A percentile compares a stretch with the other conserved stretches of the same genome.
phyloP scores from a whole-genome alignment of 305 asterid genomes.

The Caryopteris hybrid region DNA sequence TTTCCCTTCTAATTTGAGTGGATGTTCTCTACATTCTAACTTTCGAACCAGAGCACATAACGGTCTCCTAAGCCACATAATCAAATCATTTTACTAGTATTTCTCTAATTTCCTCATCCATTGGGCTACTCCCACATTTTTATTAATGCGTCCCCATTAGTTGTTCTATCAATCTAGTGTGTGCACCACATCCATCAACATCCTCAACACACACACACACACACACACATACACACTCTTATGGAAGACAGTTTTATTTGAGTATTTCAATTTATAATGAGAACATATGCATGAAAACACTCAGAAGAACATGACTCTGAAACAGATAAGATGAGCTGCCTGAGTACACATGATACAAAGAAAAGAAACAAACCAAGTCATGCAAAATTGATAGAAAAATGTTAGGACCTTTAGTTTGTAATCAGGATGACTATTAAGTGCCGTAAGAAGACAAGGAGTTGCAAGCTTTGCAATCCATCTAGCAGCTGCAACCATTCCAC shows the following conservation, averaged over 20 bases:
- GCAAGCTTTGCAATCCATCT: conserved; percentile 99
- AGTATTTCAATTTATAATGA: neutral
- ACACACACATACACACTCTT: neutral
- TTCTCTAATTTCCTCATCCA: no score
- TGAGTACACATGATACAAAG: neutral
- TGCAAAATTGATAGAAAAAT: neutral
- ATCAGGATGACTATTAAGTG: conserved; percentile 58
- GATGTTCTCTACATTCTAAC: no score
- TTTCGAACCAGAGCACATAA: no score
- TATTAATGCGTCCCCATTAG: no score
- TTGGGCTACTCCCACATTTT: no score
- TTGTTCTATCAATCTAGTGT: no score
- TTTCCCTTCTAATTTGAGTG: no score
- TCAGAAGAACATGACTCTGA: neutral
- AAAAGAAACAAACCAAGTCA: neutral
- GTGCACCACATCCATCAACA: no score
- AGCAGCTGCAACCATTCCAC: conserved; percentile 99
- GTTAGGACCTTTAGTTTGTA: conserved; percentile 73
- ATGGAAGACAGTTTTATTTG: neutral
- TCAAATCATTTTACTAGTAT: no score
- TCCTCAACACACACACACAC: neutral
- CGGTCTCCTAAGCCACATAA: no score
- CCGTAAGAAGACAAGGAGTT: conserved; percentile 68
- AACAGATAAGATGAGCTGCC: neutral
- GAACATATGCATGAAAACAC: neutral